Evolutionary conservation across 2,329 filamentous ascomycete species (phyloP), one percentile per base, ranked within the genome.

Genomic region (Talaromyces sp.): DNA sequence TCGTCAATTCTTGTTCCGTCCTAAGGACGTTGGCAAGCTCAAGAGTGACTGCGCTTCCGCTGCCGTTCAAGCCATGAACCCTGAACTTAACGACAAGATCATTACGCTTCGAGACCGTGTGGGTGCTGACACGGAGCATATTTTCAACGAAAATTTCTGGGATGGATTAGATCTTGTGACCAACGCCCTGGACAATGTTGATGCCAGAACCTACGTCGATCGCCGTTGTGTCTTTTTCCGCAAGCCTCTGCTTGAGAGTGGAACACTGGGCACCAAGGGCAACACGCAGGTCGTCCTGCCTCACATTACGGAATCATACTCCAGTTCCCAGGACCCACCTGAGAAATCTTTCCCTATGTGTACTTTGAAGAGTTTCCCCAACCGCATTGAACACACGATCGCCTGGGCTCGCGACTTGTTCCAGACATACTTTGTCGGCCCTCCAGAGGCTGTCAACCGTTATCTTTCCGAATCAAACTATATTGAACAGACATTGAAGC

Each of bases 291-390:
- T 99, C 63, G 88, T 99, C 55, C 84, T 99, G 61, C 96, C 95
- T 11, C 85, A 87, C 68, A 80, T 97, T 65, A 98, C 95, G 0
- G 96, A 99, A 77, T 98, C 95, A 0, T 99, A 99, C 80, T 97
- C 95, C 0, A 92, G 88, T 70, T 98, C 95, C 22, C 93, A 97
- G 74, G 96, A 99, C 74, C 95, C 95, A 1, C 95, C 95, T 0
- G 96, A 99, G 82, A 92, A 97, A 80, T 96, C 95, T 0, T 98
- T 99, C 84, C 95, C 95, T 0, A 98, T 98, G 93, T 99, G 95
- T 77, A 98, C 95, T 5, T 84, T 99, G 64, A 87, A 91, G 72
- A 97, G 93, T 77, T 99, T 99, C 82, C 95, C 95, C 62, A 99
- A 99, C 82, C 89, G 89, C 71, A 99, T 99, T 70, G 93, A 99